Conservation (phyloP, 176 grass and related monocot genomes). For the Musa schizocarpa region DNA sequence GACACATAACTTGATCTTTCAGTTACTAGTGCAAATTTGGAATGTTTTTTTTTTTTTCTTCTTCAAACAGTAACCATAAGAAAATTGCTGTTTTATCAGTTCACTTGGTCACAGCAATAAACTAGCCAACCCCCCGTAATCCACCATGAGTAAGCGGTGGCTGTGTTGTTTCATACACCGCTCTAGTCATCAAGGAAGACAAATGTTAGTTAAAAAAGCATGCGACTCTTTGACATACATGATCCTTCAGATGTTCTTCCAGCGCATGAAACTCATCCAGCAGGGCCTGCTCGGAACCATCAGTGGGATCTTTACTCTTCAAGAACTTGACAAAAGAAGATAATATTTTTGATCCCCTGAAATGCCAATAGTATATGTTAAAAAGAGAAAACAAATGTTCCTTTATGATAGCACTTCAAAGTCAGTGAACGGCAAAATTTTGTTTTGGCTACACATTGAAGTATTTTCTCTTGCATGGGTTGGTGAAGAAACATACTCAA, state of each 20-base stretch:
- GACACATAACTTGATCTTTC: background rate
- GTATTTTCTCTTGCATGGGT: background rate
- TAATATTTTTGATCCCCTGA: constrained; percentile 88
- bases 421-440: background rate
- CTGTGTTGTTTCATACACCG: no score
- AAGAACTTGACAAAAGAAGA: constrained; percentile 54
- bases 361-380: constrained; percentile 19
- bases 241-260: constrained; percentile 63
- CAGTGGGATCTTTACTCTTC: constrained; percentile 78
- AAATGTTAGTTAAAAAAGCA: background rate
- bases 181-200: constrained; percentile 1
- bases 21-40: background rate
- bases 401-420: background rate
- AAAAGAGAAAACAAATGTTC: background rate
- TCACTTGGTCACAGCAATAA: no score
- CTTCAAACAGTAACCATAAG: constrained; percentile 6
- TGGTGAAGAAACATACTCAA: background rate
- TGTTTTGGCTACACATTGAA: background rate
- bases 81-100: background rate
- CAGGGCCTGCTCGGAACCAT: constrained; percentile 59
- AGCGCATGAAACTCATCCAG: constrained; percentile 52
- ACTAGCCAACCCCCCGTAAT: no score
- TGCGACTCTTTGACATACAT: constrained; percentile 35
- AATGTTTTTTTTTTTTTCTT: background rate
- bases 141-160: no score